These are phyloP conservation scores for Kluyveromyces aestuarii DNA, from an alignment of 805 yeast species.

Conservation along the genomic window DNA sequence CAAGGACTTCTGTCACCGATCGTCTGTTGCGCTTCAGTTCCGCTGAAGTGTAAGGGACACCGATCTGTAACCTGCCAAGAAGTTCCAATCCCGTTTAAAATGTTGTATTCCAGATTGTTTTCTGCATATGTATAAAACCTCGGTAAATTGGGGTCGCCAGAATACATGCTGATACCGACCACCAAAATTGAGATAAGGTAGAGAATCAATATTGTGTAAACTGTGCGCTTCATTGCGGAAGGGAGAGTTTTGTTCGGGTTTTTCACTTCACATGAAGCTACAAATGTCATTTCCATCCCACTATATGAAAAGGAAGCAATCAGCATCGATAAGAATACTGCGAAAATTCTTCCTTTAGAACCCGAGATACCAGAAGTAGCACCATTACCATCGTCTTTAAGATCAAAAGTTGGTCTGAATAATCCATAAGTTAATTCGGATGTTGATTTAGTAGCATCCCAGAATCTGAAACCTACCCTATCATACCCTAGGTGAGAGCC, in stretches of 20 bases:
- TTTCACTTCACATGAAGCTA: slow-evolving; percentile 81
- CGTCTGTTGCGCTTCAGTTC: slow-evolving; percentile 35
- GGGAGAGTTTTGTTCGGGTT: slow-evolving; percentile 74
- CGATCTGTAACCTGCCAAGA: slow-evolving; percentile 60
- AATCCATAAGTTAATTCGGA: slow-evolving; percentile 50
- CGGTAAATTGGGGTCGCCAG: slow-evolving; percentile 68
- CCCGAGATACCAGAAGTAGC: slow-evolving; percentile 52
- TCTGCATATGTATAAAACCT: slow-evolving; percentile 33
- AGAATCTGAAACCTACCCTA: slow-evolving; percentile 57
- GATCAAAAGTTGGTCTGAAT: slow-evolving; percentile 64
- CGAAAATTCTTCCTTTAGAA: slow-evolving; percentile 47
- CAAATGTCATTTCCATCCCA: slow-evolving; percentile 75
- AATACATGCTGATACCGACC: slow-evolving; percentile 62
- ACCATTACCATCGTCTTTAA: slow-evolving; percentile 51
- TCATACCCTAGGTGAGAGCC: slow-evolving; percentile 22
- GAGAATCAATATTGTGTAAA: slow-evolving; percentile 58
- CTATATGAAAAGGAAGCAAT: slow-evolving; percentile 68
- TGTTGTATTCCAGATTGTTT: neutral
- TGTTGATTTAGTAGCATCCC: slow-evolving; percentile 43
- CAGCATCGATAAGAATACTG: slow-evolving; percentile 50
- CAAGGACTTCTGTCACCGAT: slow-evolving; percentile 50
- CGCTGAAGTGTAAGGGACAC: slow-evolving; percentile 39
- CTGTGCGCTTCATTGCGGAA: slow-evolving; percentile 64
- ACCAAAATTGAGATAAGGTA: slow-evolving; percentile 60
- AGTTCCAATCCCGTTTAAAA: slow-evolving; percentile 9